These are phyloP conservation scores for Colletotrichum sp. DNA, from an alignment of 2,329 filamentous ascomycete genomes.

Conservation along the genomic window DNA sequence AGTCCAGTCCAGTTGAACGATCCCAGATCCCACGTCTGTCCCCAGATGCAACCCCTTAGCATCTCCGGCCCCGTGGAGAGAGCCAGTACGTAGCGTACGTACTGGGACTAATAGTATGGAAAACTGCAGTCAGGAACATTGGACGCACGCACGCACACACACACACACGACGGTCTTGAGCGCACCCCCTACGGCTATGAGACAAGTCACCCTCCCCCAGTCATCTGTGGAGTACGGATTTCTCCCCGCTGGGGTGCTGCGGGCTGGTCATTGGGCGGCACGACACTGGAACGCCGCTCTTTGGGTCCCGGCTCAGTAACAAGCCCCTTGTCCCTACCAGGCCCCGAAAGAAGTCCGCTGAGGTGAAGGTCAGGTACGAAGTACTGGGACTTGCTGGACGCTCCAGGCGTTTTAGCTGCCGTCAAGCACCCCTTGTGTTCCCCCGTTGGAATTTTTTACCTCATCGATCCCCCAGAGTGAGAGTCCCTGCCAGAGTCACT, in stretches of 20 bases:
- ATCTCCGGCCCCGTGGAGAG: constrained; percentile 13
- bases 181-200: constrained; percentile 8
- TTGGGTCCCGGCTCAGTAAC: constrained; percentile 13
- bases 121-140: background rate
- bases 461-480: constrained; percentile 13
- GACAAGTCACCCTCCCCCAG: background rate
- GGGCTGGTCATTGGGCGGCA: constrained; percentile 3
- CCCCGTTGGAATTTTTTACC: constrained; percentile 16
- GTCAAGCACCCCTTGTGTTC: constrained; percentile 18
- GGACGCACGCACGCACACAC: background rate
- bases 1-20: background rate
- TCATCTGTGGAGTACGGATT: constrained; percentile 11
- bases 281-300: background rate
- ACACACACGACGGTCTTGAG: background rate
- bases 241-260: constrained; percentile 8
- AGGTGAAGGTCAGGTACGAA: background rate
- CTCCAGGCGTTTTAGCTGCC: constrained; percentile 18
- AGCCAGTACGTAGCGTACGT: background rate
- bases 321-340: constrained; percentile 3
- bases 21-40: background rate
- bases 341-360: constrained; percentile 13
- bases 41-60: constrained; percentile 15
- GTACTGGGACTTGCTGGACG: constrained; percentile 17
- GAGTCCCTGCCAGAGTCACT: constrained; percentile 2
- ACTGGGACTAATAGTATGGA: background rate